Base-by-base conservation (phyloP, 2,329 filamentous ascomycete species). In the Zasmidium cellare region DNA sequence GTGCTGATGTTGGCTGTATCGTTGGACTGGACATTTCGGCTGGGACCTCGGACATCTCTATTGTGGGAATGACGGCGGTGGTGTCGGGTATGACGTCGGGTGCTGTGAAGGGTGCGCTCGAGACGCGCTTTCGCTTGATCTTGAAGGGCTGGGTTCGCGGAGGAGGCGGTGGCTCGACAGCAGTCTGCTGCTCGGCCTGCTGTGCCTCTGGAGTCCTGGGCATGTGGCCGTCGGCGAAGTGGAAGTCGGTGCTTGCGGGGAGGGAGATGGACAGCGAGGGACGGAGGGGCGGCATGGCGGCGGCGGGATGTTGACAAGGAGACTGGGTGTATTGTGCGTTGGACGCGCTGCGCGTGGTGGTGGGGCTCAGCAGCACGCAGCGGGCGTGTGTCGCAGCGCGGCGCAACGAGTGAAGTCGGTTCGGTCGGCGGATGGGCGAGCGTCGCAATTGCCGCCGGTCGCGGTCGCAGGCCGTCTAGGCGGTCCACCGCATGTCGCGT, bases 181-280 rank as follows among this genome's bases (percentile, higher is more conserved):
- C 58, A 22, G 59, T 53, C 41, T 64, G 63, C 51, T 58, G 56
- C 55, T 68, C 64, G 53, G 66, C 54, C 46, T 56, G 60, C 58
- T 67, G 64, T 47, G 62, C 56, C 52, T 70, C 66, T 69, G 78
- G 71, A 74, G 79, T 63, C 76, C 77, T 77, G 46, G 80, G 80
- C 55, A 73, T 67, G 31, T 75, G 69, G 54, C 70, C 73, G 51
- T 72, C 72, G 69, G 77, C 41, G 46, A 53, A 79, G 68, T 79
- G 76, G 65, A 80, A 81, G 65, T 75, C 77, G 72, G 79, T 78
- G 71, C 76, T 79, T 55, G 77, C 72, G 23, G 80, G 80, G 38
- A 83, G 74, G 23, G 78, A 79, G 61, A 79, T 80, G 51, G 78
- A 81, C 24, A 80, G 68, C 55, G 79, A 72, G 49, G 78, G 77